Evolutionary conservation across 805 yeast species (phyloP), one percentile per base, ranked within the genome.

Genomic region (Schwanniomyces pseudopolymorphus): DNA sequence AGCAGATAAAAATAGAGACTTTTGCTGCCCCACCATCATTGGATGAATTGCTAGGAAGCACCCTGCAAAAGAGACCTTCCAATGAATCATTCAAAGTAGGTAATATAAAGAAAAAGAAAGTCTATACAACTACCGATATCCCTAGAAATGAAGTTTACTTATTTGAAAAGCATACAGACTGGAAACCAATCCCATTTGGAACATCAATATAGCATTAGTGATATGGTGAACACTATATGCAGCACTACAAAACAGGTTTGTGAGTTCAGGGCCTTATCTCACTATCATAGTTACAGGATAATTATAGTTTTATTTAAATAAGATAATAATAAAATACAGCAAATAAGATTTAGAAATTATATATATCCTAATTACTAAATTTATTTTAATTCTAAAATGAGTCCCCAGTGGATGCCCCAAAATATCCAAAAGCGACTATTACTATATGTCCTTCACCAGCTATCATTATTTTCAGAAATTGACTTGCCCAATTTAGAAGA

Each of bases 391-490:
- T 36, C 17, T 19, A 44, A 37, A 39, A 59, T 52, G 58, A 58
- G 59, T 53, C 66, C 74, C 60, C 56, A 59, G 50, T 89, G 96
- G 95, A 77, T 88, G 64, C 92, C 96, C 5, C 92, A 85, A 62
- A 87, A 86, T 64, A 74, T 91, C 36, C 96, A 90, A 58, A 86
- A 87, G 66, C 74, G 96, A 55, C 77, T 90, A 33, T 78, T 91
- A 37, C 80, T 87, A 37, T 89, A 89, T 63, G 80, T 90, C 4
- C 76, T 91, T 21, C 88, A 87, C 60, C 92, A 89, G 64, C 78
- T 90, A 38, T 82, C 91, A 13, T 67, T 91, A 36, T 88, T 91
- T 58, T 86, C 96, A 1, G 87, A 85, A 53, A 78, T 90, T 19
- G 95, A 90, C 62, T 71, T 89, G 16, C 85, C 89, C 16, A 86